phyloP scores from a whole-genome alignment of 768 basidiomycete species.

The Xanthoconium purpureum region DNA sequence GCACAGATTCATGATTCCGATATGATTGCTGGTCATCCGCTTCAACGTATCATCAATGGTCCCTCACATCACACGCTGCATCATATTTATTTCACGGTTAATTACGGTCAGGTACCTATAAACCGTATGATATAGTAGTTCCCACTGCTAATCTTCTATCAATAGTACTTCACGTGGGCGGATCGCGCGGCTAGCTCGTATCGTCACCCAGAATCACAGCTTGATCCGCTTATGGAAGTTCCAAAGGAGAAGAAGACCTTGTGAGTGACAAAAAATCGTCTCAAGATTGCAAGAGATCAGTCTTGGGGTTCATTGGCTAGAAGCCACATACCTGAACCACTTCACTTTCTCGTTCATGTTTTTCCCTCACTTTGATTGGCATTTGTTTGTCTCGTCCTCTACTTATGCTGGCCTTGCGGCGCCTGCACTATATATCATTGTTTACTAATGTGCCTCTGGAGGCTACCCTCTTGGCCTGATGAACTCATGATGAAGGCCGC shows the following conservation, averaged over 20 bases:
- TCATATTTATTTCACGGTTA: constrained; percentile 94
- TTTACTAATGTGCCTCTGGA: no score
- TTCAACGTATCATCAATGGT: constrained; percentile 93
- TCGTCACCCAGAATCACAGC: constrained; percentile 75
- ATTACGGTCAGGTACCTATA: constrained; percentile 82
- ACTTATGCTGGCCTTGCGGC: no score
- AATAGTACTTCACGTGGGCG: constrained; percentile 97
- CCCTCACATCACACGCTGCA: constrained; percentile 97
- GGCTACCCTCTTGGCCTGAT: no score
- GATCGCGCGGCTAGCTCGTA: constrained; percentile 84
- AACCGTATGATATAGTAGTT: not conserved
- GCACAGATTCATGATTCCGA: constrained; percentile 94
- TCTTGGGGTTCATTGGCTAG: no score
- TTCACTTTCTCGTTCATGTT: no score
- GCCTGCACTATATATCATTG: no score
- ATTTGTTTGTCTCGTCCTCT: no score
- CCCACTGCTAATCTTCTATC: constrained; percentile 17
- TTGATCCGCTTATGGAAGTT: constrained; percentile 80
- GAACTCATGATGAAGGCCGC: no score
- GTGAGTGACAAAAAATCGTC: not conserved
- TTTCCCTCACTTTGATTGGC: no score
- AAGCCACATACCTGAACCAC: no score
- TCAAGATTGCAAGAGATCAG: no score
- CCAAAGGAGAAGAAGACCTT: constrained; percentile 32
- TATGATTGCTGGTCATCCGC: constrained; percentile 89